These are phyloP conservation scores for Plantago ovata DNA, from an alignment of 257 asterid genomes.

Conservation along the genomic window DNA sequence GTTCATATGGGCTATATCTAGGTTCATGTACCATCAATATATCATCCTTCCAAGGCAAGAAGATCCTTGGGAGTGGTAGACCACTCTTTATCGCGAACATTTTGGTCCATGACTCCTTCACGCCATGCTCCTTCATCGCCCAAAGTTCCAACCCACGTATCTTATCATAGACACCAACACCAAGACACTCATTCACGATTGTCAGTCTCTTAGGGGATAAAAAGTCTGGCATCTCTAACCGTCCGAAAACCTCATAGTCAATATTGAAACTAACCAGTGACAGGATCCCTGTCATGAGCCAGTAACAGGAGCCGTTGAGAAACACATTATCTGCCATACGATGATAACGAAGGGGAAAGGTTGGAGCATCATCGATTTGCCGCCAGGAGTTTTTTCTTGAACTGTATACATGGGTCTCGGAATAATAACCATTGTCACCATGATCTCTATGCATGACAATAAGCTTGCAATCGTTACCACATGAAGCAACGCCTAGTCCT, in stretches of 20 bases:
- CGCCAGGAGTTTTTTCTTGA: background rate
- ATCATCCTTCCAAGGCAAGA: too few species aligned
- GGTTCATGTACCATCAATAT: too few species aligned
- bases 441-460: background rate
- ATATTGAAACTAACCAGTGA: background rate
- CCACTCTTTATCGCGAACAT: too few species aligned
- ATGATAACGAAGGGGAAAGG: too few species aligned
- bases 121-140: conserved; percentile 12
- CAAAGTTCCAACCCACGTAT: background rate
- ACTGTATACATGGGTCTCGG: background rate
- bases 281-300: too few species aligned
- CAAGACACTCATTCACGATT: background rate
- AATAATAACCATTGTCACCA: too few species aligned
- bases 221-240: background rate
- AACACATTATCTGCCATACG: too few species aligned
- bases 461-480: background rate
- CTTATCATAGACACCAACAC: background rate
- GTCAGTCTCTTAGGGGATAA: too few species aligned
- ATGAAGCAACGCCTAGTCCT: background rate
- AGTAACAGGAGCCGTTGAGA: background rate
- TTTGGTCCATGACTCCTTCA: background rate
- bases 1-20: too few species aligned
- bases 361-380: background rate
- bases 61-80: too few species aligned
- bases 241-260: background rate